Conservation (phyloP, 139 green algal species). For the Volvox africanus region DNA sequence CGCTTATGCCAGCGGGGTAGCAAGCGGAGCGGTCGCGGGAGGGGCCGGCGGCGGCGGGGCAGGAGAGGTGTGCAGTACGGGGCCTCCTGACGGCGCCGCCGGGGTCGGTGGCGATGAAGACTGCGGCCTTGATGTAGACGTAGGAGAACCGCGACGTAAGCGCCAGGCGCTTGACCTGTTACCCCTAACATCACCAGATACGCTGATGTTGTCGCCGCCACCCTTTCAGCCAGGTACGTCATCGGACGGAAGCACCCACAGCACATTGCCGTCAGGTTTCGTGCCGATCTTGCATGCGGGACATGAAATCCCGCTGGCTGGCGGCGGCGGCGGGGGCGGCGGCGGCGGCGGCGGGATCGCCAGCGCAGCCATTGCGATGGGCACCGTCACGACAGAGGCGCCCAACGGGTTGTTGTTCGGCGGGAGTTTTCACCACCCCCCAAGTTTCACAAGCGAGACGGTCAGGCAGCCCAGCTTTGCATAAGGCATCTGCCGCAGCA, state of each 20-base stretch:
- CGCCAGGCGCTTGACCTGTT: slow-evolving; percentile 6
- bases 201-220: not conserved
- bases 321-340: not conserved
- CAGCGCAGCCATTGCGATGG: not conserved
- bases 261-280: slow-evolving; percentile 13
- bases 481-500: no score
- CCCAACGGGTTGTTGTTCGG: not conserved
- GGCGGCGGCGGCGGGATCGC: not conserved
- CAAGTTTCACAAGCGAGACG: not conserved
- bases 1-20: not conserved
- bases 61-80: not conserved
- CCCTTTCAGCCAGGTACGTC: not conserved
- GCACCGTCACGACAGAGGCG: not conserved
- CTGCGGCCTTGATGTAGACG: not conserved
- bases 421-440: not conserved
- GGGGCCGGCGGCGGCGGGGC: not conserved
- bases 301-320: not conserved
- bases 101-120: not conserved
- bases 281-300: not conserved
- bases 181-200: not conserved
- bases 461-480: not conserved
- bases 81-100: not conserved
- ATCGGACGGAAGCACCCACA: slow-evolving; percentile 11
- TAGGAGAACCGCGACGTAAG: slow-evolving; percentile 4
- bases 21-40: not conserved